Conservation (phyloP, 1,284 basidiomycete species). For the Pisolithus thermaeus region DNA sequence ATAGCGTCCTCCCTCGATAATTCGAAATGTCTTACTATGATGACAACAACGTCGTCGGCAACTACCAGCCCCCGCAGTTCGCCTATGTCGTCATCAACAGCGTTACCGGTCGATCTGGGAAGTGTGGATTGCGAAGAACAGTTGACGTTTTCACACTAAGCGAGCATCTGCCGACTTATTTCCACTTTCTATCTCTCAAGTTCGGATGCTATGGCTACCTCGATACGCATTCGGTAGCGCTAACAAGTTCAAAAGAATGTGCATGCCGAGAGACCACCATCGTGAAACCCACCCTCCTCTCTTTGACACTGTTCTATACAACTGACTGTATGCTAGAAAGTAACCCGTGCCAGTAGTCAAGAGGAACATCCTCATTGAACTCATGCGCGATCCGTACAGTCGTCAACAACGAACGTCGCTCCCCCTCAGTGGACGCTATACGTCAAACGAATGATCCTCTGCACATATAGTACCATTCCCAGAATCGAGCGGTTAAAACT, state of each 20-base stretch:
- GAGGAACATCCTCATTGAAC: slow-evolving; percentile 81
- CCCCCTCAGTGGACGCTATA: neutral
- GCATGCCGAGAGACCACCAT: slow-evolving; percentile 26
- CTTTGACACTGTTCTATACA: slow-evolving; percentile 55
- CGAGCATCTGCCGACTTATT: neutral
- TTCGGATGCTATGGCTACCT: neutral
- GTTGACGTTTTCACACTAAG: neutral
- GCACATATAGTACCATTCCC: slow-evolving; percentile 73
- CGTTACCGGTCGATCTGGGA: neutral
- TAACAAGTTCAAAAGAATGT: slow-evolving; percentile 16
- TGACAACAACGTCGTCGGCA: neutral
- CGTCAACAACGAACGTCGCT: slow-evolving; percentile 56
- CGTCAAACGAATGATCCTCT: neutral
- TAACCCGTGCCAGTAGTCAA: slow-evolving; percentile 68
- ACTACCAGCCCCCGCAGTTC: neutral
- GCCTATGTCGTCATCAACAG: neutral
- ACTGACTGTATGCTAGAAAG: slow-evolving; percentile 27
- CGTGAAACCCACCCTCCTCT: slow-evolving; percentile 38
- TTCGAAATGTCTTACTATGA: neutral
- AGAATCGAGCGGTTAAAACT: slow-evolving; percentile 70
- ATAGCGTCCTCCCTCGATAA: slow-evolving; percentile 14
- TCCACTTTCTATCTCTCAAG: neutral
- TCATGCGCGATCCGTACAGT: slow-evolving; percentile 91
- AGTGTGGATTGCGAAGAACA: neutral
- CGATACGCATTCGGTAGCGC: slow-evolving; percentile 6